Percentiles rank a stretch among this genome's conserved stretches.
phyloP scores from a whole-genome alignment of 2,329 filamentous ascomycete species.

The Dactylonectria estremocensis region DNA sequence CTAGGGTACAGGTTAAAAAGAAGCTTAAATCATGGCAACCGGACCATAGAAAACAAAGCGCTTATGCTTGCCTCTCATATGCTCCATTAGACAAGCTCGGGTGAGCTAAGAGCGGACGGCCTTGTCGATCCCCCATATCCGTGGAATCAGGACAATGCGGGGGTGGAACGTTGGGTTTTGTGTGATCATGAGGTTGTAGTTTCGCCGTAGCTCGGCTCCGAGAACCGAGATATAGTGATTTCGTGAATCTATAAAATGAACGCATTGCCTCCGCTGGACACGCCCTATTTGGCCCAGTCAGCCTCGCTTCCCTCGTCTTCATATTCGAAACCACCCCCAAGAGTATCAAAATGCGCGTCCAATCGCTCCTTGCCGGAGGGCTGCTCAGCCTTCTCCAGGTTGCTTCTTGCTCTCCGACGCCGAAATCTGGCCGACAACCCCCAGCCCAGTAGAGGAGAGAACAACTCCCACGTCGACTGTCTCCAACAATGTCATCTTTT shows the following conservation, averaged over 20 bases:
- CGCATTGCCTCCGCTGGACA: no score
- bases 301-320: background rate
- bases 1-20: background rate
- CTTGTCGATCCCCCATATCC: background rate
- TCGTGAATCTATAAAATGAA: background rate
- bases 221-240: background rate
- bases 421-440: background rate
- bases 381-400: constrained; percentile 19
- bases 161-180: background rate
- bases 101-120: background rate
- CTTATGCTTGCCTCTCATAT: constrained; percentile 15
- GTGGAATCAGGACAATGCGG: background rate
- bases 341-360: constrained; percentile 13
- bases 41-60: constrained; percentile 21
- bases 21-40: constrained; percentile 19
- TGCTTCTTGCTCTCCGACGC: constrained; percentile 12
- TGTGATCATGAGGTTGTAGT: background rate
- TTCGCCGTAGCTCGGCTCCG: background rate
- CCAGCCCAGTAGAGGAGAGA: constrained; percentile 17
- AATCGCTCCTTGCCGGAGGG: constrained; percentile 8
- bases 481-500: constrained; percentile 56
- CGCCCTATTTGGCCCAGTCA: no score
- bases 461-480: constrained; percentile 25
- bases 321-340: no score
- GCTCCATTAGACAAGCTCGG: background rate